phyloP scores from a whole-genome alignment of 2,329 filamentous ascomycete genomes.

The Botrytis hyacinthi region DNA sequence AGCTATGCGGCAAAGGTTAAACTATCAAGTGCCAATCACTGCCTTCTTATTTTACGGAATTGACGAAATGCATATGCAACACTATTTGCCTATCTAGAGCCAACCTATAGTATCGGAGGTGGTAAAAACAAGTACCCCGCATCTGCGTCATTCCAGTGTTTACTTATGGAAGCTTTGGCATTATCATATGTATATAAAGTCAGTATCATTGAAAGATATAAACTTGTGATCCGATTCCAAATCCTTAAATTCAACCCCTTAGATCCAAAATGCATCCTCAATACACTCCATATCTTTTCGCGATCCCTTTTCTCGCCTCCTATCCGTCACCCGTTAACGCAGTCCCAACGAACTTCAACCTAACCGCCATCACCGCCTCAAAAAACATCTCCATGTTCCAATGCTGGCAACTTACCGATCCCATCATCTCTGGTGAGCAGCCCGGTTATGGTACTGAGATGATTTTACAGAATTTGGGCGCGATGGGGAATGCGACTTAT shows the following conservation, averaged over 20 bases:
- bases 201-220: not conserved
- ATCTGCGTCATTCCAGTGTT: not conserved
- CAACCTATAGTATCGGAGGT: not conserved
- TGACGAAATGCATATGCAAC: not conserved
- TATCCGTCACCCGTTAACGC: not conserved
- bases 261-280: not conserved
- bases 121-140: not conserved
- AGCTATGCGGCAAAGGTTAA: not conserved
- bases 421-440: not conserved
- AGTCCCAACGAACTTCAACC: not conserved
- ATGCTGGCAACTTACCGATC: not conserved
- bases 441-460: not conserved
- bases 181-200: not conserved
- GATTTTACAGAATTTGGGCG: not conserved
- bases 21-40: not conserved
- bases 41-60: not conserved
- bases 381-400: not conserved
- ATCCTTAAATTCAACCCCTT: not conserved
- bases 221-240: not conserved
- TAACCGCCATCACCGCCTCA: not conserved
- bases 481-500: not conserved
- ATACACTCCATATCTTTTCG: not conserved
- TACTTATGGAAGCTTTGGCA: not conserved
- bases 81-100: not conserved
- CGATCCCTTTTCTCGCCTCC: not conserved